Percentiles rank a stretch among this genome's conserved stretches.
Conservation (phyloP, 2,329 filamentous ascomycete genomes). For the Aspergillus jensenii region DNA sequence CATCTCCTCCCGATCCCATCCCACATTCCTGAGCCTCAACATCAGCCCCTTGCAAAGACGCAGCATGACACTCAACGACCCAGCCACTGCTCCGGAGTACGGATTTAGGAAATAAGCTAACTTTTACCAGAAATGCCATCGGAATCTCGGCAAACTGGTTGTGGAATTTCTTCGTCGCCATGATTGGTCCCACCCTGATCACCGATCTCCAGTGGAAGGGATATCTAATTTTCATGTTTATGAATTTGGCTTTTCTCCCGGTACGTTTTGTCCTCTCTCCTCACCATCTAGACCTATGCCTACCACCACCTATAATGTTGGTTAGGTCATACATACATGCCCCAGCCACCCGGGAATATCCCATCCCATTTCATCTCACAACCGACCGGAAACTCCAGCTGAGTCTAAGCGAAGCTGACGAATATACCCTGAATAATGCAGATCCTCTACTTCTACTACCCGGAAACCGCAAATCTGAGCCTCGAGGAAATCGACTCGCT, state of each 20-base stretch:
- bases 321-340: neutral
- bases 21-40: slow-evolving; percentile 6
- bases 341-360: neutral
- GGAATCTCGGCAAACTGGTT: slow-evolving; percentile 53
- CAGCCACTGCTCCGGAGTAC: neutral
- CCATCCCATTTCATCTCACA: neutral
- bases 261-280: slow-evolving; percentile 23
- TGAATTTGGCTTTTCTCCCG: slow-evolving; percentile 35
- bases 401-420: neutral
- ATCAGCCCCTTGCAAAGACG: neutral
- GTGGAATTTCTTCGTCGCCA: slow-evolving; percentile 49
- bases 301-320: neutral
- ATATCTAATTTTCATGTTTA: slow-evolving; percentile 38
- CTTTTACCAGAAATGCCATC: slow-evolving; percentile 37
- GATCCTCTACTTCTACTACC: slow-evolving; percentile 49
- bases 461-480: slow-evolving; percentile 45
- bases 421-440: neutral
- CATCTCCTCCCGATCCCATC: neutral
- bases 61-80: neutral
- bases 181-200: slow-evolving; percentile 37
- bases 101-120: slow-evolving; percentile 2
- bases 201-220: slow-evolving; percentile 35
- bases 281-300: neutral
- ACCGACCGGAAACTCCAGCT: neutral
- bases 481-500: slow-evolving; percentile 48